Conservation (phyloP, 148 eudicot species). For the Nepenthes mirabilis region DNA sequence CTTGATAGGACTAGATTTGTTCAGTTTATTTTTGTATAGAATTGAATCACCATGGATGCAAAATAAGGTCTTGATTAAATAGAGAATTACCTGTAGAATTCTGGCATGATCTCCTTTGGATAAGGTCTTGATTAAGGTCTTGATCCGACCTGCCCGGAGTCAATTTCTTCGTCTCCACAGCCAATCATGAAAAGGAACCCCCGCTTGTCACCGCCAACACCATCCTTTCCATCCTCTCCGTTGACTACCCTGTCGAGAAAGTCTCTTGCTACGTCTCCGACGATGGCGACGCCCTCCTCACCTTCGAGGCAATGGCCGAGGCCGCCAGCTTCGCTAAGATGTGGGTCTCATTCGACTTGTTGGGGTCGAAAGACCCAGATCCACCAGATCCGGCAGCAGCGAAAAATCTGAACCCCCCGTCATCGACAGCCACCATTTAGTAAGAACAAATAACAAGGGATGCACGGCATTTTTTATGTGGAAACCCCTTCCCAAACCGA, state of each 20-base stretch:
- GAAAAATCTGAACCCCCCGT: too few relatives aligned
- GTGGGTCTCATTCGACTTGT: conserved; percentile 93
- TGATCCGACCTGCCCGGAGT: conserved; percentile 88
- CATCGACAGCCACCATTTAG: too few relatives aligned
- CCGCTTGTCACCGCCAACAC: conserved; percentile 79
- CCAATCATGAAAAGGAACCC: conserved; percentile 88
- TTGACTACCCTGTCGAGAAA: conserved; percentile 76
- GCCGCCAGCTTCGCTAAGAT: conserved; percentile 80
- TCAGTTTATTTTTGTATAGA: too few relatives aligned
- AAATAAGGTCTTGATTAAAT: too few relatives aligned
- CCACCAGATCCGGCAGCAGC: too few relatives aligned
- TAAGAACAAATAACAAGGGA: too few relatives aligned
- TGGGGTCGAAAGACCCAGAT: too few relatives aligned
- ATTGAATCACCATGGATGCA: too few relatives aligned
- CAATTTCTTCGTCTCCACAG: conserved; percentile 77
- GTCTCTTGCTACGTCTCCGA: conserved; percentile 69
- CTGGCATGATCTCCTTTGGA: conserved; percentile 88
- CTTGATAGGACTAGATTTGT: too few relatives aligned
- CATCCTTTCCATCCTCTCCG: conserved; percentile 65
- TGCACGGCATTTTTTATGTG: too few relatives aligned
- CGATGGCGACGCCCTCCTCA: conserved; percentile 78
- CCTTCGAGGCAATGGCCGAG: conserved; percentile 88
- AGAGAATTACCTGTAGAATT: conserved; percentile 41
- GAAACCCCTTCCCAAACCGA: too few relatives aligned
- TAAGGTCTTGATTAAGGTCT: too few relatives aligned